Evolutionary conservation across 2,329 filamentous ascomycete genomes (phyloP), one percentile per base, ranked within the genome.

Genomic region (Triangularia setosa): DNA sequence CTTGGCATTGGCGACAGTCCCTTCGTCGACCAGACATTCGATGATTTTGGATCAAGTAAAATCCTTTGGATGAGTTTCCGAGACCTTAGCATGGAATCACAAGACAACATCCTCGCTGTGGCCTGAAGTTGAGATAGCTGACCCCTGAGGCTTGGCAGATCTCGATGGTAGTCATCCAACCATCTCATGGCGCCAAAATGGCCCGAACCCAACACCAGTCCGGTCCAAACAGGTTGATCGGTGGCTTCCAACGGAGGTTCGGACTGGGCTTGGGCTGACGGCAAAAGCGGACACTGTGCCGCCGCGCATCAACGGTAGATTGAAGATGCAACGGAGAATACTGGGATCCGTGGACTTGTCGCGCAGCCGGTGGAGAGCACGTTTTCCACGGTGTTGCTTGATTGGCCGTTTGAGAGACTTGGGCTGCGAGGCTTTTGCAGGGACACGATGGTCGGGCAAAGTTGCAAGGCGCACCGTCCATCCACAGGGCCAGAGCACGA

Each of bases 341-440:
- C 59, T 25, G 21, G 18, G 18, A 35, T 40, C 48, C 53, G 24
- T 55, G 21, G 52, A 27, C 52, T 55, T 55, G 52, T 55, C 25
- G 12, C 24, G 40, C 25, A 40, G 40, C 18, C 9, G 58, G 63
- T 61, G 53, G 65, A 60, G 68, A 65, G 66, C 69, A 71, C 69
- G 69, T 71, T 71, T 24, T 59, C n/a, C 69, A 71, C 68, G 69
- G 70, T 71, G 25, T 58, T n/a, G 66, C 58, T 64, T 71, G 69
- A 71, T 71, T 71, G 69, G 69, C 54, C 64, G 57, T 67, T 58
- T 54, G 12, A 33, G 48, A 59, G 54, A 56, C 56, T 62, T 25
- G 57, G 64, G 65, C 57, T 62, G 59, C 59, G 61, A 60, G 18
- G 48, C 55, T 64, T 24, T 59, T 52, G 66, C 65, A 69, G 64